These are phyloP conservation scores for Termitomyces sp. DNA, from an alignment of 768 basidiomycete species.

Conservation along the genomic window DNA sequence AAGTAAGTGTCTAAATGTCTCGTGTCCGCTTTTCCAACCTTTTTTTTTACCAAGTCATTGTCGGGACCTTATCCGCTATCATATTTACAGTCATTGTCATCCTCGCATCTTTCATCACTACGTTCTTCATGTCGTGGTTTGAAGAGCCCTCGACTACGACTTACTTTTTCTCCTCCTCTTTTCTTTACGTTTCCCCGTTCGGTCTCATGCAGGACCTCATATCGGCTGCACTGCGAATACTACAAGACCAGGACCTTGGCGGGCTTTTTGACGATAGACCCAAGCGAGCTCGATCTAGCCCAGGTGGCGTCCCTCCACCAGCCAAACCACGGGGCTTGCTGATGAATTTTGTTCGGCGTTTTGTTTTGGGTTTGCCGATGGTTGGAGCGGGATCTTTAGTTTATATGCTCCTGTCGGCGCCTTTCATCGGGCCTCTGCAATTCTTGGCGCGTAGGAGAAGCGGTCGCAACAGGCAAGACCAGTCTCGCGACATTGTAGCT, in stretches of 20 bases:
- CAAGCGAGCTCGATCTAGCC: slow-evolving; percentile 8
- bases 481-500: slow-evolving; percentile 62
- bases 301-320: slow-evolving; percentile 15
- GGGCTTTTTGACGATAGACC: slow-evolving; percentile 34
- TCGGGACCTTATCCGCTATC: slow-evolving; percentile 57
- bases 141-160: slow-evolving; percentile 45
- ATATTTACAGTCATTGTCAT: slow-evolving; percentile 67
- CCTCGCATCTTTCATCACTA: slow-evolving; percentile 66
- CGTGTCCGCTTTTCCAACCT: not conserved
- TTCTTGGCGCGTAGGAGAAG: slow-evolving; percentile 67
- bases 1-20: slow-evolving; percentile 34
- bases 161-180: slow-evolving; percentile 38
- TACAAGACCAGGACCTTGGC: slow-evolving; percentile 52
- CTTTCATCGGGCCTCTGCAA: slow-evolving; percentile 64
- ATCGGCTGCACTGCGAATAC: slow-evolving; percentile 57
- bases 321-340: slow-evolving; percentile 38
- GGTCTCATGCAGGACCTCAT: slow-evolving; percentile 61
- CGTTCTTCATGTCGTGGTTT: slow-evolving; percentile 59
- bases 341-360: slow-evolving; percentile 59
- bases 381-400: slow-evolving; percentile 75
- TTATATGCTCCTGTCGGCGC: slow-evolving; percentile 65
- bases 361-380: slow-evolving; percentile 73
- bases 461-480: slow-evolving; percentile 49
- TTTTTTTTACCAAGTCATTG: slow-evolving; percentile 45
- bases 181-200: slow-evolving; percentile 47